Conservation (phyloP, 345 rosid species). For the Eucalyptus virginea region DNA sequence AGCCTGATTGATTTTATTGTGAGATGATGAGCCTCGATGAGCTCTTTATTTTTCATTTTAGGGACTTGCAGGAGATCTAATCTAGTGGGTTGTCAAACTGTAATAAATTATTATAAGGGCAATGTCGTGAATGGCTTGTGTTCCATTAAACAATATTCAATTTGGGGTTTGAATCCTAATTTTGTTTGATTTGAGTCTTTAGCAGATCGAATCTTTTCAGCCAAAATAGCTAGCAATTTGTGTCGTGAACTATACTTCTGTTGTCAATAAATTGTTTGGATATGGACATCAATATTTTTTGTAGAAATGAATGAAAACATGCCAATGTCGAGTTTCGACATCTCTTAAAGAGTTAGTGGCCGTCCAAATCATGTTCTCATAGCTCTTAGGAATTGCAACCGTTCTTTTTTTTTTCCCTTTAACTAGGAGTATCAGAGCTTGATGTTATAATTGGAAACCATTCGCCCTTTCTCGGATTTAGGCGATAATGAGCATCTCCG, state of each 20-base stretch:
- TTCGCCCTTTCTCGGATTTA: background rate
- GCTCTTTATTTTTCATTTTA: too few species aligned
- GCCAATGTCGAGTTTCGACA: accelerated
- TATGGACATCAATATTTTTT: background rate
- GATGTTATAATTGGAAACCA: background rate
- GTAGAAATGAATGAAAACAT: background rate
- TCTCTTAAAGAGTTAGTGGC: background rate
- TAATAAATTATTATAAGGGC: background rate
- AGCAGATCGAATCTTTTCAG: background rate
- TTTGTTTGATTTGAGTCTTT: background rate
- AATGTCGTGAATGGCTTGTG: background rate
- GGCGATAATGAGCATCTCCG: accelerated
- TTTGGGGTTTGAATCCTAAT: background rate
- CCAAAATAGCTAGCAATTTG: background rate
- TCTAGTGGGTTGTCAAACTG: background rate
- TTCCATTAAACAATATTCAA: background rate
- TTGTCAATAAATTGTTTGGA: background rate
- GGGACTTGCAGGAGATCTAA: background rate
- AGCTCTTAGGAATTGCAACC: background rate
- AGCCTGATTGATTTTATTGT: background rate
- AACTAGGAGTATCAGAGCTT: background rate
- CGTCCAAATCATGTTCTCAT: background rate
- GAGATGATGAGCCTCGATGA: background rate
- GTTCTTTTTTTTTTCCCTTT: background rate
- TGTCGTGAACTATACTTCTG: background rate